Percentiles rank a stretch among this genome's conserved stretches.
Evolutionary conservation across 305 asterid genomes (phyloP).

Genomic region (Striga hermonthica): DNA sequence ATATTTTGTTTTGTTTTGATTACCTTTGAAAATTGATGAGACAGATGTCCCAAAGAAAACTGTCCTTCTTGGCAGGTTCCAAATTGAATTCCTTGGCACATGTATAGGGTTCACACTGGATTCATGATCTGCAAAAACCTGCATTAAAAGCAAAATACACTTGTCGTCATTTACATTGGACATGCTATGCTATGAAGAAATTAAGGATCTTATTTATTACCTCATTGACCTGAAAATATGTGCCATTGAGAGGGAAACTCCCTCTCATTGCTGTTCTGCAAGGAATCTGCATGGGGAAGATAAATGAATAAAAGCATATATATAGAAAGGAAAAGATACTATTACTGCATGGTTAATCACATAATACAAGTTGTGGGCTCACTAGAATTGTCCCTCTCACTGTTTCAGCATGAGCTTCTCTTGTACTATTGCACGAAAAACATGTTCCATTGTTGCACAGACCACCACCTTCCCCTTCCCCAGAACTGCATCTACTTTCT

Average conservation of each 20-base stretch:
- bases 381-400: slow-evolving; percentile 95
- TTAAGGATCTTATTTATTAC: slow-evolving; percentile 34
- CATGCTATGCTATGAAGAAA: neutral
- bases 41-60: slow-evolving; percentile 94
- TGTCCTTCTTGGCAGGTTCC: slow-evolving; percentile 77
- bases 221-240: slow-evolving; percentile 96
- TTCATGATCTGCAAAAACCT: slow-evolving; percentile 89
- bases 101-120: slow-evolving; percentile 73
- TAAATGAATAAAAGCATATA: slow-evolving; percentile 9
- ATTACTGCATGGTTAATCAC: slow-evolving; percentile 7
- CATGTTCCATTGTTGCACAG: slow-evolving; percentile 59
- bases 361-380: slow-evolving; percentile 36
- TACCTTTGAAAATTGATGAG: slow-evolving; percentile 80
- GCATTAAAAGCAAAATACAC: slow-evolving; percentile 22
- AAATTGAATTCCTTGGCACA: slow-evolving; percentile 67
- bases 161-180: no score
- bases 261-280: slow-evolving; percentile 96
- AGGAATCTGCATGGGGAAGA: slow-evolving; percentile 56
- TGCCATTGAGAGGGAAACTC: slow-evolving; percentile 89
- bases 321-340: slow-evolving; percentile 4
- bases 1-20: neutral
- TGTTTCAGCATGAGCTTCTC: slow-evolving; percentile 69
- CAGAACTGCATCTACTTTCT: slow-evolving; percentile 50
- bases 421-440: slow-evolving; percentile 56
- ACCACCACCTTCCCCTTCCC: slow-evolving; percentile 49